These are phyloP conservation scores for Pneumocystis canis DNA, from an alignment of 1,139 yeast genomes.

Conservation along the genomic window DNA sequence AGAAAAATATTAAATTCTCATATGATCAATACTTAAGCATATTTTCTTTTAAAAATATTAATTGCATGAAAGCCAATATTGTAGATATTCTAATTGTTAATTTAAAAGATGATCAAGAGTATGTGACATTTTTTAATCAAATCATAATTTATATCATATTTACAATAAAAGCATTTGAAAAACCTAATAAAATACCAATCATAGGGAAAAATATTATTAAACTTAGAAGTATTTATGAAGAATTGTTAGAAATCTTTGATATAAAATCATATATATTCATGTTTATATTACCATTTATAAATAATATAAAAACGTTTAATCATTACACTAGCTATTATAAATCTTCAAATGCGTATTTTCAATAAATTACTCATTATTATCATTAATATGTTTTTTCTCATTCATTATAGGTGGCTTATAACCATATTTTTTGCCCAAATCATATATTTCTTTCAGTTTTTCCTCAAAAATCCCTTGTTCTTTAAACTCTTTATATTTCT, in stretches of 20 bases:
- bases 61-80: too few species aligned
- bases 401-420: conserved; percentile 39
- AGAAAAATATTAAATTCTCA: too few species aligned
- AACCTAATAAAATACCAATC: background rate
- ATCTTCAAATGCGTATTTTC: background rate
- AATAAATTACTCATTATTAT: background rate
- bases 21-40: too few species aligned
- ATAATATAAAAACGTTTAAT: background rate
- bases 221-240: background rate
- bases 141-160: too few species aligned
- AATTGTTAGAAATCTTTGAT: background rate
- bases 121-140: too few species aligned
- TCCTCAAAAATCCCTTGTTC: conserved; percentile 45
- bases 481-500: conserved; percentile 49
- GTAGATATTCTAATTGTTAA: too few species aligned
- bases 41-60: background rate
- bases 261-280: background rate
- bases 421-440: conserved; percentile 53
- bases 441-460: conserved; percentile 50
- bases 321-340: background rate
- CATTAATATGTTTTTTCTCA: background rate
- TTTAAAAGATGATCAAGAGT: too few species aligned
- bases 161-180: too few species aligned
- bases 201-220: background rate
- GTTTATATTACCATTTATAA: background rate